Base-by-base conservation (phyloP, 116 monocot species). In the Cymodocea nodosa region DNA sequence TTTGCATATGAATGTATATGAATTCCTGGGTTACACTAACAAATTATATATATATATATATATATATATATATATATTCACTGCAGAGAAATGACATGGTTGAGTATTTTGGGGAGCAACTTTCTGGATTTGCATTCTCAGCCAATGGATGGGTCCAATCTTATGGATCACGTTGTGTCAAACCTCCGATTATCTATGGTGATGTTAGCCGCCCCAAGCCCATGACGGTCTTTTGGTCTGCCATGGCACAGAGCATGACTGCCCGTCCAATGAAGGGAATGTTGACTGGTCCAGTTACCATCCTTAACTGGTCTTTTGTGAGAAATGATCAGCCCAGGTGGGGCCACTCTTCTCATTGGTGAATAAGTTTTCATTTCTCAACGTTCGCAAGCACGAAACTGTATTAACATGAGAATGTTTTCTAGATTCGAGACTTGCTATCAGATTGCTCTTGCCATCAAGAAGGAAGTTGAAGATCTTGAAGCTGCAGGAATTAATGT, bases 281-380 rank as follows among this genome's bases (percentile, higher is more conserved):
- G 84, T 65, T 84, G 65, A 84, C 84, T 19, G 84, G 84, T 55
- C 84, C 84, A 15, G 84, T 84, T 50, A 84, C 84, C 4, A 84
- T 84, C 53, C 84, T 84, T 60, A 84, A 84, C 74, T 84, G 84
- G 84, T 84, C 84, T 34, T 84, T 84, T 56, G 84, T 84, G 48
- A 73, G 84, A 50, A 74, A 84, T 52, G 84, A 84, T 57, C 84
- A 84, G 63, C 84, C 84, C 17, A 80, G 84, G 83, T 83, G 12
- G 71, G 70, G 0, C 61, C 16, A 61, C 44, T 44, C 11, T 12
- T 12, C 44, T 44, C 44, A 10, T 10, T 1, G 44, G 1, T 8
- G 9, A 10, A 44, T 44, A 44, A 5, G 0, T 44, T 44, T 44
- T 1, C 44, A 44, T 44, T 44, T 44, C n/a, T 61, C 36, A 8